These are phyloP conservation scores for Letharia columbiana DNA, from an alignment of 495 filamentous ascomycete species.

Conservation along the genomic window DNA sequence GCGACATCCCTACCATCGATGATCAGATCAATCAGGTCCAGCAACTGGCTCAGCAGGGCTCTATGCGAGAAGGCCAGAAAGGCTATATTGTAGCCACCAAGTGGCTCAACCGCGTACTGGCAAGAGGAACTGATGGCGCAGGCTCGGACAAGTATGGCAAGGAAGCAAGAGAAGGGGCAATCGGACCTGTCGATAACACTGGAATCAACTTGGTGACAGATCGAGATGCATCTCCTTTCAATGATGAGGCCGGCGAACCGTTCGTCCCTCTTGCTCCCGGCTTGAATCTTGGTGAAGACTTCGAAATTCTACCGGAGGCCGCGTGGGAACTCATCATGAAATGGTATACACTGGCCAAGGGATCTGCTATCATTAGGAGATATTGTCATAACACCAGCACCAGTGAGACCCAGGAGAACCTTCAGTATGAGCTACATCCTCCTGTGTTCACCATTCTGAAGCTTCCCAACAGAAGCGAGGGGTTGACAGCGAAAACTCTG, in stretches of 20 bases:
- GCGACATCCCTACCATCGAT: slow-evolving; percentile 52
- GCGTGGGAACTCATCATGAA: slow-evolving; percentile 73
- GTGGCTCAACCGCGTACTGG: slow-evolving; percentile 71
- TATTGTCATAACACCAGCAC: slow-evolving; percentile 66
- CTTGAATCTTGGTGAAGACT: slow-evolving; percentile 55
- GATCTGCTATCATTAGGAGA: slow-evolving; percentile 64
- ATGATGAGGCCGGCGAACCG: slow-evolving; percentile 45
- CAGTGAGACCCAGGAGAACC: slow-evolving; percentile 47
- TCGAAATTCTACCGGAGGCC: slow-evolving; percentile 64
- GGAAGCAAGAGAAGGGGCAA: slow-evolving; percentile 49
- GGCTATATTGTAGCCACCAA: slow-evolving; percentile 68
- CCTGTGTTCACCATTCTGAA: slow-evolving; percentile 82
- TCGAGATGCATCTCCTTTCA: slow-evolving; percentile 33
- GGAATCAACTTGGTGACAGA: slow-evolving; percentile 46
- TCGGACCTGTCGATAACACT: slow-evolving; percentile 84
- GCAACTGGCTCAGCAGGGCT: slow-evolving; percentile 38
- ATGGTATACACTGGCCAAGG: slow-evolving; percentile 71
- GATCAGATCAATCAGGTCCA: slow-evolving; percentile 68
- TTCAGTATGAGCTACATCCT: slow-evolving; percentile 77
- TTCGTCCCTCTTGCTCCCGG: slow-evolving; percentile 74
- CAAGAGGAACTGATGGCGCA: slow-evolving; percentile 49
- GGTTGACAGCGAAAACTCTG: slow-evolving; percentile 49
- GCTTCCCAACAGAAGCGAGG: slow-evolving; percentile 47
- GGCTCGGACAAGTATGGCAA: slow-evolving; percentile 48
- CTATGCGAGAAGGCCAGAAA: slow-evolving; percentile 57